These are phyloP conservation scores for Trichoderma oligosporum DNA, from an alignment of 2,329 filamentous ascomycete species.

Conservation along the genomic window DNA sequence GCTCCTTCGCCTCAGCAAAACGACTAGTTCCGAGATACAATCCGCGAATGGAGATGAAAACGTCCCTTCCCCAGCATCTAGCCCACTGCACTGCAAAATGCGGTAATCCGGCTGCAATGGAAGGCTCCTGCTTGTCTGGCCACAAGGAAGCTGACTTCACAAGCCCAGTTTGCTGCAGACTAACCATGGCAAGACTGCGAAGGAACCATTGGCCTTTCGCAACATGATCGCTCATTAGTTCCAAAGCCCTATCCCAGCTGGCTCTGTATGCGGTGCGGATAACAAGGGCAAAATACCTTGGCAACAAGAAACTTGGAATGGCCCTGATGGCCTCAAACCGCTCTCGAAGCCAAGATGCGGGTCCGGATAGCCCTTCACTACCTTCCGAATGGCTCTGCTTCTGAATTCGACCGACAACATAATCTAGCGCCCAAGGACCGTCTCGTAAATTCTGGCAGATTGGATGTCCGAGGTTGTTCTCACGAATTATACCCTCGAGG, in stretches of 20 bases:
- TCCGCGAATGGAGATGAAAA: constrained; percentile 92
- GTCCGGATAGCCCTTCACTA: constrained; percentile 59
- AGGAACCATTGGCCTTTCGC: constrained; percentile 82
- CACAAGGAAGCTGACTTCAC: constrained; percentile 89
- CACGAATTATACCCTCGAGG: constrained; percentile 74
- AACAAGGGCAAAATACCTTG: constrained; percentile 88
- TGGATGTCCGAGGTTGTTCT: constrained; percentile 90
- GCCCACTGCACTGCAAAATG: constrained; percentile 95
- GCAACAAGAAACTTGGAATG: constrained; percentile 84
- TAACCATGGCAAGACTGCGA: constrained; percentile 84
- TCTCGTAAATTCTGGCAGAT: constrained; percentile 89
- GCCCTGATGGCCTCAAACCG: constrained; percentile 81
- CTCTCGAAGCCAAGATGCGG: constrained; percentile 74
- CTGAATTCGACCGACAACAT: constrained; percentile 74
- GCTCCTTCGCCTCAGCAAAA: constrained; percentile 83
- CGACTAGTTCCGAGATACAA: constrained; percentile 88
- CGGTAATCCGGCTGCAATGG: constrained; percentile 84
- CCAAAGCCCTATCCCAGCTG: constrained; percentile 71
- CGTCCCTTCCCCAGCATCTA: constrained; percentile 93
- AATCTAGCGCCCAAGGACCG: constrained; percentile 90
- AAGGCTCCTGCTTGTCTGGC: constrained; percentile 78
- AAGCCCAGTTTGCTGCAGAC: constrained; percentile 82
- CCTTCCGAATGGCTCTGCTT: constrained; percentile 61
- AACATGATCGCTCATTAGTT: constrained; percentile 74
- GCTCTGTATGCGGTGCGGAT: constrained; percentile 84